Evolutionary conservation across 148 eudicot species (phyloP).

Genomic region (Salicornia ramosissima): DNA sequence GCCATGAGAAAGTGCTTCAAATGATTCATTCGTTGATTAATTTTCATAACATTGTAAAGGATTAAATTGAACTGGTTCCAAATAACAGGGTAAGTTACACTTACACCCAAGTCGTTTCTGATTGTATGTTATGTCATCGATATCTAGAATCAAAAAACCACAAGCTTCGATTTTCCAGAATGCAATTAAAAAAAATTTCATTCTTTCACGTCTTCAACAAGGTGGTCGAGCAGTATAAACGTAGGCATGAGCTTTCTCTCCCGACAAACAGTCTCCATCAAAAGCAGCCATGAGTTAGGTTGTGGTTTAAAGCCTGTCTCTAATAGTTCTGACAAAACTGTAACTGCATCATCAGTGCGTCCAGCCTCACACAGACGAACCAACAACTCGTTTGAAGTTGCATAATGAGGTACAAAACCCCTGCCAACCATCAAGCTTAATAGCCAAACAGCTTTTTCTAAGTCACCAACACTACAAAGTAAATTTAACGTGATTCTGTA

Average conservation of each 20-base stretch:
- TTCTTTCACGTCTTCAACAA: slow-evolving; percentile 26
- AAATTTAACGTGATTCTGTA: slow-evolving; percentile 61
- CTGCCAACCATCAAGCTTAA: slow-evolving; percentile 71
- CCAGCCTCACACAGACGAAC: slow-evolving; percentile 64
- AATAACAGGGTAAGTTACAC: slow-evolving; percentile 3
- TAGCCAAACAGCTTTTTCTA: slow-evolving; percentile 55
- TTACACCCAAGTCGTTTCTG: background rate
- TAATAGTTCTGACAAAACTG: slow-evolving; percentile 43
- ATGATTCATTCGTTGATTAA: background rate
- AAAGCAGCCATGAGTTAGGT: slow-evolving; percentile 51
- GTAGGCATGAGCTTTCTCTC: slow-evolving; percentile 76
- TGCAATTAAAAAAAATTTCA: background rate
- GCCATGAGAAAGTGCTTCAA: background rate
- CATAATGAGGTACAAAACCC: slow-evolving; percentile 79
- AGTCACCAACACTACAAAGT: slow-evolving; percentile 51
- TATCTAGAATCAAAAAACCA: background rate
- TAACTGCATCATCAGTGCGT: slow-evolving; percentile 52
- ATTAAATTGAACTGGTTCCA: background rate
- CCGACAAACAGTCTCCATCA: slow-evolving; percentile 63
- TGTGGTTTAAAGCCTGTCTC: slow-evolving; percentile 79
- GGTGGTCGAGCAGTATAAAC: slow-evolving; percentile 62
- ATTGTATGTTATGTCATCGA: background rate
- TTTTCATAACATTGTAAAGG: background rate
- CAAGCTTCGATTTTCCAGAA: background rate
- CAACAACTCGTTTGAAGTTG: slow-evolving; percentile 70